Evolutionary conservation across 331 rosid species (phyloP).

Genomic region (Prunus yedoensis): DNA sequence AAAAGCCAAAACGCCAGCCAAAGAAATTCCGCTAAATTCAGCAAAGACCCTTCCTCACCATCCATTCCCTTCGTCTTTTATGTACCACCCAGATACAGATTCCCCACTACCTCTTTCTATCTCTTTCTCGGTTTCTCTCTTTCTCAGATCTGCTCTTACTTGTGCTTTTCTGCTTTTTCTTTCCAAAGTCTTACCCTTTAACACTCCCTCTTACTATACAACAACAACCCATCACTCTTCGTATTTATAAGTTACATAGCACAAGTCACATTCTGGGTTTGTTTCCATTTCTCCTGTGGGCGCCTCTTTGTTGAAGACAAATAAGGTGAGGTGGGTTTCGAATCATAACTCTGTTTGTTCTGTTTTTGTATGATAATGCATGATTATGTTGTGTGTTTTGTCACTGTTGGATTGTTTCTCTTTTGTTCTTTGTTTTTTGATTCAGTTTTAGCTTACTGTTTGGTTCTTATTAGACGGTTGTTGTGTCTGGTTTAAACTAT

Average conservation of each 20-base stretch:
- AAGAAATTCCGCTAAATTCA: conserved; percentile 27
- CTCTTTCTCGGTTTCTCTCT: not conserved
- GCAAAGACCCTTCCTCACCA: conserved; percentile 48
- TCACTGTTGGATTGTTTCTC: not conserved
- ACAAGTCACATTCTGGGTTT: conserved; percentile 24
- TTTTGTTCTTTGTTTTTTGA: not conserved
- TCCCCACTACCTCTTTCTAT: conserved; percentile 50
- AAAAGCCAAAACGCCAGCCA: conserved; percentile 29
- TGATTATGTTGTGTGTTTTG: not conserved
- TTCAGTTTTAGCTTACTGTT: not conserved
- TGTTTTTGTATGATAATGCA: conserved; percentile 2
- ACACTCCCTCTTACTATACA: conserved; percentile 2
- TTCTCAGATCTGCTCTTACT: conserved; percentile 21
- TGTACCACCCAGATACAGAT: conserved; percentile 58
- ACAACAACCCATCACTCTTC: not conserved
- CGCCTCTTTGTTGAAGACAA: conserved; percentile 16
- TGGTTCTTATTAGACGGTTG: not conserved
- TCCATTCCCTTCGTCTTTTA: conserved; percentile 44
- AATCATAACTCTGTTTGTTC: not conserved
- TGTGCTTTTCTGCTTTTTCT: conserved; percentile 16
- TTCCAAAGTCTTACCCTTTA: conserved; percentile 28
- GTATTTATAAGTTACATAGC: not conserved
- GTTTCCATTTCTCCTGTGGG: conserved; percentile 13
- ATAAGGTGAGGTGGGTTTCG: conserved; percentile 24
- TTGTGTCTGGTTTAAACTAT: not conserved